Conservation (phyloP, 257 asterid genomes). For the Cruciata laevipes region DNA sequence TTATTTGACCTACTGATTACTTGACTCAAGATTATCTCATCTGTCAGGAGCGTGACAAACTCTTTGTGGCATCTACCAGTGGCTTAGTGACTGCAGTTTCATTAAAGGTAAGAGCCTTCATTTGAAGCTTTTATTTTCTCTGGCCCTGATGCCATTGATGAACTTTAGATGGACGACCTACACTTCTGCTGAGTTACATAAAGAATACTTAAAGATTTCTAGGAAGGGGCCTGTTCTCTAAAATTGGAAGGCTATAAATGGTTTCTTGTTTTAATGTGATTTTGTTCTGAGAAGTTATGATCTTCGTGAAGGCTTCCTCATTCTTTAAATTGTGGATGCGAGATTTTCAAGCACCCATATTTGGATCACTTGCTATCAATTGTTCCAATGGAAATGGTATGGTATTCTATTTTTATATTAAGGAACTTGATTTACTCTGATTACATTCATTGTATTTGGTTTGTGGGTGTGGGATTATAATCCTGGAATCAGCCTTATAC, state of each 20-base stretch:
- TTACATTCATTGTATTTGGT: background rate
- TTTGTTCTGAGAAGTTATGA: conserved; percentile 14
- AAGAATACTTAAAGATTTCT: background rate
- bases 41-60: conserved; percentile 55
- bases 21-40: background rate
- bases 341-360: conserved; percentile 78
- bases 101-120: conserved; percentile 39
- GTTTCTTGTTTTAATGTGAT: background rate
- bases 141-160: background rate
- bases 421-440: background rate
- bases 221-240: background rate
- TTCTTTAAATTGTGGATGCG: conserved; percentile 56
- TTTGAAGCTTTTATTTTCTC: conserved; percentile 1
- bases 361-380: conserved; percentile 66
- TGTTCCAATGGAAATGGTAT: conserved; percentile 49
- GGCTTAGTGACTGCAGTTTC: conserved; percentile 74
- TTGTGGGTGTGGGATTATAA: background rate
- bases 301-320: conserved; percentile 41
- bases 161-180: background rate
- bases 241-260: background rate
- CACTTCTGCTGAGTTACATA: background rate
- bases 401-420: conserved; percentile 9
- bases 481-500: background rate
- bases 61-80: conserved; percentile 83
- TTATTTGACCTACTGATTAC: background rate